A percentile compares a stretch with the other conserved stretches of the same genome.
Evolutionary conservation across 768 basidiomycete species (phyloP).

Genomic region (Postia placenta): DNA sequence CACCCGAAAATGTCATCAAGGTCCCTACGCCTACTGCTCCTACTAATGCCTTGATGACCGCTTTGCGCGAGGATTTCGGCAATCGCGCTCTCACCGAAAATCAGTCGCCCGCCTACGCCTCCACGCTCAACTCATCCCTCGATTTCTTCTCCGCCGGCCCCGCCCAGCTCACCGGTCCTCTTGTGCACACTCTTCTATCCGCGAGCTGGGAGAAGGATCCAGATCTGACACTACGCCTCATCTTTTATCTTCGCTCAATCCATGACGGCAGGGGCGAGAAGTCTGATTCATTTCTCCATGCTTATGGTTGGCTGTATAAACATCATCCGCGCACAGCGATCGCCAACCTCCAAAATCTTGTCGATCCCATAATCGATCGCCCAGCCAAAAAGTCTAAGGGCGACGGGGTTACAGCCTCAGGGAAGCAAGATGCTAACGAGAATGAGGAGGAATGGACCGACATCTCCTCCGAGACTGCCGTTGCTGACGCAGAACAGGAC

Average conservation of each 20-base stretch:
- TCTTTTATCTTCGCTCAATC: slow-evolving; percentile 66
- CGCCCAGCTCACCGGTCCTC: slow-evolving; percentile 11
- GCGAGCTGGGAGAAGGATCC: slow-evolving; percentile 57
- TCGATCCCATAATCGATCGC: no score
- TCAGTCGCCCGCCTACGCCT: slow-evolving; percentile 40
- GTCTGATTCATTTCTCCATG: no score
- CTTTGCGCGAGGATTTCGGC: slow-evolving; percentile 34
- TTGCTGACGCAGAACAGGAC: slow-evolving; percentile 42
- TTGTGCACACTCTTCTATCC: slow-evolving; percentile 32
- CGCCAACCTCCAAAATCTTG: neutral
- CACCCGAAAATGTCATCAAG: neutral
- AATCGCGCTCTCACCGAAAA: slow-evolving; percentile 48
- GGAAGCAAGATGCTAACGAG: slow-evolving; percentile 64
- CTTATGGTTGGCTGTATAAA: slow-evolving; percentile 50
- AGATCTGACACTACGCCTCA: slow-evolving; percentile 50
- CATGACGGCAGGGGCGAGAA: slow-evolving; percentile 63
- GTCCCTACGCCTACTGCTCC: slow-evolving; percentile 13
- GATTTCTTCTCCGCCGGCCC: slow-evolving; percentile 51
- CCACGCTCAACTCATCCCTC: slow-evolving; percentile 45
- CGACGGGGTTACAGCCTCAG: neutral
- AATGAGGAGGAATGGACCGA: slow-evolving; percentile 65
- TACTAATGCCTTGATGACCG: slow-evolving; percentile 50
- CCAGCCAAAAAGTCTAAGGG: no score
- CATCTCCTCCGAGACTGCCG: slow-evolving; percentile 43
- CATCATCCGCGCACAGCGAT: neutral